Evolutionary conservation across 345 rosid species (phyloP), one percentile per base, ranked within the genome.

Genomic region (Euphorbia lathyris): DNA sequence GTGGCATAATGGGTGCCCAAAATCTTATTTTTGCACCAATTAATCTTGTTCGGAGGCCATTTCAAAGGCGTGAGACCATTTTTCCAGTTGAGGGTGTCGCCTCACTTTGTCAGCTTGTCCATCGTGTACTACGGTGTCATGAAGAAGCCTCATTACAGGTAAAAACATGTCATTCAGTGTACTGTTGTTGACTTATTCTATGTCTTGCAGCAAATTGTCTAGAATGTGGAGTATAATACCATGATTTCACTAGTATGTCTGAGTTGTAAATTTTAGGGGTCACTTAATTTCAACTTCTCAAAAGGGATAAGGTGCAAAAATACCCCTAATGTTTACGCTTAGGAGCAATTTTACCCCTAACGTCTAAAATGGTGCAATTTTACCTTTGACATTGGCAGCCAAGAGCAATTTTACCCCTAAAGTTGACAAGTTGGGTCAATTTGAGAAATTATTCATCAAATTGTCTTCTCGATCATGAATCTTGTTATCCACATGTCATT

Each of bases 121-220:
- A 87, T 53, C 79, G 79, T 14, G 86, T 88, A 72, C 88, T 94
- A 76, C 86, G 47, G 79, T 81, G 78, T 77, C 95, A 87, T 13
- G 97, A 94, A 81, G 97, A 94, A 78, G 87, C 82, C 67, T 84
- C 92, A 77, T 78, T 94, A 40, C 85, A 94, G 98, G 98, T 91
- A 85, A 14, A 65, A 53, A 58, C 23, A 42, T 52, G 40, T 59
- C 68, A 43, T 51, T 8, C 17, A 34, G 64, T 67, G 40, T 53
- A 19, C 16, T 55, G 2, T 48, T 55, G 29, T 55, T 10, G 22
- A 19, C 19, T 51, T 51, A 34, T 58, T 10, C 50, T 30, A 25
- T n/a, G 62, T 5, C 43, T 29, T 34, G 20, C n/a, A 48, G 1
- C 38, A 40, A 19, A 19, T 23, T 60, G 32, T 56, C 32, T 56